These are phyloP conservation scores for Apiospora malaysiana DNA, from an alignment of 2,329 filamentous ascomycete species.

Conservation along the genomic window DNA sequence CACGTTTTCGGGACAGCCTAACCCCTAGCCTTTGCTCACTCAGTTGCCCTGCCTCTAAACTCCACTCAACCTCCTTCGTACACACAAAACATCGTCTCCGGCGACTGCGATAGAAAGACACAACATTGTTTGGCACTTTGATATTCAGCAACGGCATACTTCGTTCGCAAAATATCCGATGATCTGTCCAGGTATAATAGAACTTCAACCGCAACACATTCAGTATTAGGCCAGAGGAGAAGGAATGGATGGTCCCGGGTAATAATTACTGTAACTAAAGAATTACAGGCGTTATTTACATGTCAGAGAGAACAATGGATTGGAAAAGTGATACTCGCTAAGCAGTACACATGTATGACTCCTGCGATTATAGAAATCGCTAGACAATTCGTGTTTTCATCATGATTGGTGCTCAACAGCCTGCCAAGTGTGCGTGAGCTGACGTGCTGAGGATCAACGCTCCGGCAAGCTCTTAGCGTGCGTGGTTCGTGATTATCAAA, in stretches of 20 bases:
- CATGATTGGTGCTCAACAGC: not conserved
- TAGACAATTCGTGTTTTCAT: too few species aligned
- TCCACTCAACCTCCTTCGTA: not conserved
- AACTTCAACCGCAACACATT: not conserved
- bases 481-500: not conserved
- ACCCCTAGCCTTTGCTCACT: not conserved
- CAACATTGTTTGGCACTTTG: not conserved
- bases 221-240: not conserved
- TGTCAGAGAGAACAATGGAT: too few species aligned
- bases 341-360: too few species aligned
- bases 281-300: not conserved
- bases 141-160: not conserved
- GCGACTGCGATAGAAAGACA: not conserved
- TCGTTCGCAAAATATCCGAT: not conserved
- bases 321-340: too few species aligned
- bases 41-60: not conserved
- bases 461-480: not conserved
- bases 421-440: not conserved
- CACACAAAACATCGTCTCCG: not conserved
- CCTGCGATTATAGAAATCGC: too few species aligned
- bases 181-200: not conserved
- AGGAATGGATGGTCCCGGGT: not conserved
- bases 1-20: not conserved
- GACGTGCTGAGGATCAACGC: not conserved
- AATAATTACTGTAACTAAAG: not conserved